A percentile compares a stretch with the other conserved stretches of the same genome.
Evolutionary conservation across 2,329 filamentous ascomycete species (phyloP).

Genomic region (Mycosphaerelloides madeirae): DNA sequence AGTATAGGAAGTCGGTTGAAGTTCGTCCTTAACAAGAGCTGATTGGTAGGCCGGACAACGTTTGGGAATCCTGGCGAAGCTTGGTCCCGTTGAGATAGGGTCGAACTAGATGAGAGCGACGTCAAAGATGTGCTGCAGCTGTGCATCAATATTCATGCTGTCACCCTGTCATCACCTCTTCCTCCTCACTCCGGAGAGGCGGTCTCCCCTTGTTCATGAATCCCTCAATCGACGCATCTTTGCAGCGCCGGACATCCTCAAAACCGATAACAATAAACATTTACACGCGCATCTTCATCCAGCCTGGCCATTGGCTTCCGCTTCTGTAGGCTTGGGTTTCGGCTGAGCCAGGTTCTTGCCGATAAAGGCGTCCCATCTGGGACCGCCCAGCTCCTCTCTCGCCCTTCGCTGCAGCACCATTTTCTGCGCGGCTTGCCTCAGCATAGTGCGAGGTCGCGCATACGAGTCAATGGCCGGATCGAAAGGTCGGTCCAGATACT

Average conservation of each 20-base stretch:
- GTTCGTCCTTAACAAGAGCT: no score
- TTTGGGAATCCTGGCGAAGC: no score
- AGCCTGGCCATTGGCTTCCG: conserved; percentile 8
- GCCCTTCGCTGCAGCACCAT: conserved; percentile 43
- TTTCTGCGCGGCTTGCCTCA: conserved; percentile 46
- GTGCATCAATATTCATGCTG: background rate
- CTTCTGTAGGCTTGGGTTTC: conserved; percentile 3
- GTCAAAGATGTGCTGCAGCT: background rate
- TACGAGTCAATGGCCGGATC: conserved; percentile 39
- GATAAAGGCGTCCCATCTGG: conserved; percentile 32
- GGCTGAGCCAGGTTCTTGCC: conserved; percentile 15
- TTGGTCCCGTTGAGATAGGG: no score
- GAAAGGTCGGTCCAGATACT: conserved; percentile 39
- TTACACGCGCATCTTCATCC: conserved; percentile 12
- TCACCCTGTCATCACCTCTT: background rate
- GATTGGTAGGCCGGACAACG: no score
- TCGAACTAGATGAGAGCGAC: background rate
- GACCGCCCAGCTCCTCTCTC: conserved; percentile 35
- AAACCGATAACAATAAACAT: conserved; percentile 1
- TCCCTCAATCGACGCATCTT: background rate
- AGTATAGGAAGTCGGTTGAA: no score
- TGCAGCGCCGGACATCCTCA: background rate
- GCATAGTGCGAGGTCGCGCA: conserved; percentile 41
- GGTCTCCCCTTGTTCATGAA: background rate
- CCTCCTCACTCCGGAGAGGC: background rate